Conservation (phyloP, 2,329 filamentous ascomycete genomes). For the Fusarium sacchari region DNA sequence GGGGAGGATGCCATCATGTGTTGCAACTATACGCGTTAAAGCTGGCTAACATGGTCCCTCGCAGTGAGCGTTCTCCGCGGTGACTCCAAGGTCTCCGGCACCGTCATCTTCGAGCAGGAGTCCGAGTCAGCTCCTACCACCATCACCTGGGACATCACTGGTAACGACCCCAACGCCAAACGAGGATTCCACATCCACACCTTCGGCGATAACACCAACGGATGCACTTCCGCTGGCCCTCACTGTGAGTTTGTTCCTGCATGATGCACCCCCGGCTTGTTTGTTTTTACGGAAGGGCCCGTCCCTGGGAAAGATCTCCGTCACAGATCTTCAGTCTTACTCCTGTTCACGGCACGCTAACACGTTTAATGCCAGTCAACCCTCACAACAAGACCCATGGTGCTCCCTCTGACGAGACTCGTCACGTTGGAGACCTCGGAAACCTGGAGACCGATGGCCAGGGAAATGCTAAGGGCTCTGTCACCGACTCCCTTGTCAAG, state of each 20-base stretch:
- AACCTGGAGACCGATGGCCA: conserved; percentile 96
- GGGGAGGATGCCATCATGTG: neutral
- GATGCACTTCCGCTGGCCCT: conserved; percentile 97
- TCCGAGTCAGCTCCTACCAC: conserved; percentile 84
- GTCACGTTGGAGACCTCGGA: conserved; percentile 97
- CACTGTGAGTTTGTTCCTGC: conserved; percentile 76
- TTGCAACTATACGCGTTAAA: neutral
- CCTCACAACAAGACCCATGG: conserved; percentile 93
- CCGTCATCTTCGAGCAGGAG: conserved; percentile 93
- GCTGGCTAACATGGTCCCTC: conserved; percentile 37
- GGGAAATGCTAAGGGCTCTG: conserved; percentile 86
- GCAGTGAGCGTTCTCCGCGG: conserved; percentile 95
- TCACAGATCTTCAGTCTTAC: neutral
- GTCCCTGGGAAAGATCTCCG: neutral
- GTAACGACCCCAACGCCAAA: conserved; percentile 93
- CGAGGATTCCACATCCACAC: conserved; percentile 99
- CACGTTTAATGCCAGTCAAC: conserved; percentile 76
- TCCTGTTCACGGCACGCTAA: conserved; percentile 14
- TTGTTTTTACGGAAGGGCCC: neutral
- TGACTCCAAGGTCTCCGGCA: conserved; percentile 95
- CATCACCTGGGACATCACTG: conserved; percentile 90
- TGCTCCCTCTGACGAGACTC: conserved; percentile 80
- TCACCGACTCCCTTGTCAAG: conserved; percentile 87
- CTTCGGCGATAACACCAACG: conserved; percentile 99
- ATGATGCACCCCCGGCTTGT: neutral